Evolutionary conservation across 1,284 basidiomycete genomes (phyloP), one percentile per base, ranked within the genome.

Genomic region (Amylostereum areolatum): DNA sequence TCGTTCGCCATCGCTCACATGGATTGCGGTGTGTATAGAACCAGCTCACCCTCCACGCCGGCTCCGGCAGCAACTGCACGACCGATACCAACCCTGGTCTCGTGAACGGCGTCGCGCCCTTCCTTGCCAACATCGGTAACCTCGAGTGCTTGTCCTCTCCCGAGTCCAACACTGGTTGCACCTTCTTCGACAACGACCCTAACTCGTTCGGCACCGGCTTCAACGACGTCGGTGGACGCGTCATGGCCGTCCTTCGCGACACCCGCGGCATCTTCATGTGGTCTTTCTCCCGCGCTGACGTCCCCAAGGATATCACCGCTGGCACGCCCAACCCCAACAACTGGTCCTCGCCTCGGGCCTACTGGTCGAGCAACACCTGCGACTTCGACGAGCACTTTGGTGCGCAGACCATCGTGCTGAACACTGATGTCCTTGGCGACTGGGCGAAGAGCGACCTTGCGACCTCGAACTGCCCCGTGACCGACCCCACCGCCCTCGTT

Each of bases 171-270:
- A 62, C 72, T 10, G 89, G 90, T 0, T 92, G 90, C 63, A 79
- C 73, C 1, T 82, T 84, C 59, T 54, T 65, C 28, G 84, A 85
- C 51, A 60, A 67, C 24, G 73, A 76, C 35, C 55, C 67, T 10
- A 63, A 64, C 9, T 80, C 80, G 5, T 95, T 82, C 55, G 91
- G 91, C 1, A 67, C 76, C 47, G 73, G 71, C 3, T 91, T 92
- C 72, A 92, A 92, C 66, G 58, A 55, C 11, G 62, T 60, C 10
- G 70, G 71, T 2, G 92, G 92, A 8, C 91, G 90, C 12, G 86
- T 92, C 24, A 91, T 73, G 57, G 89, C 80, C 1, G 83, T 87
- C 65, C 65, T 81, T 33, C 87, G 88, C 83, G 77, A 85, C 57
- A 59, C 60, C 30, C 61, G 66, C 5, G 90, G 87, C 4, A 83